Conservation (phyloP, 345 rosid species). For the Geranium rotundifolium region DNA sequence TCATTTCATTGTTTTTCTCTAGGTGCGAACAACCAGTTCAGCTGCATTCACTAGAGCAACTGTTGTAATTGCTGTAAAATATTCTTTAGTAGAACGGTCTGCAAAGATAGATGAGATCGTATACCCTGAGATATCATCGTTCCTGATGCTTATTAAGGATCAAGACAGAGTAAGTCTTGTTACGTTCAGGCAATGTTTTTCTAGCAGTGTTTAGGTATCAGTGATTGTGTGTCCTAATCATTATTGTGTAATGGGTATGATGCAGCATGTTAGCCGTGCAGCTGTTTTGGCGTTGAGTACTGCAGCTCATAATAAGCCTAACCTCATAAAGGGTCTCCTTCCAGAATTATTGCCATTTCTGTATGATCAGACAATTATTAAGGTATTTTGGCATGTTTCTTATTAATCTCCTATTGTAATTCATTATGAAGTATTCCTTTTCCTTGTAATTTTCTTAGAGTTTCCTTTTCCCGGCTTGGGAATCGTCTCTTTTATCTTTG, state of each 20-base stretch:
- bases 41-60: constrained; percentile 96
- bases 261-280: constrained; percentile 98
- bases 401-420: too few species aligned
- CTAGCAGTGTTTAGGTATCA: neutral
- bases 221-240: neutral
- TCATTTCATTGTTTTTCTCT: constrained; percentile 8
- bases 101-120: constrained; percentile 91
- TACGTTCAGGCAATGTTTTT: neutral
- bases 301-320: constrained; percentile 94
- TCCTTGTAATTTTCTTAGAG: neutral
- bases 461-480: too few species aligned
- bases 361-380: constrained; percentile 87
- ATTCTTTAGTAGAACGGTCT: constrained; percentile 85
- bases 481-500: too few species aligned
- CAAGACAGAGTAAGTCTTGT: constrained; percentile 54
- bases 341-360: constrained; percentile 84
- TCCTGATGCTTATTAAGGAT: constrained; percentile 91
- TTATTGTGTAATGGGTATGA: neutral
- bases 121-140: constrained; percentile 77
- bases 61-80: constrained; percentile 89
- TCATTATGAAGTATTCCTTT: too few species aligned
- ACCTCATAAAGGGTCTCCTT: constrained; percentile 81
- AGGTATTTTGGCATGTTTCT: constrained; percentile 39
- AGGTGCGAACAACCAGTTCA: constrained; percentile 77
- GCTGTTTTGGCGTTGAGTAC: constrained; percentile 94